Base-by-base conservation (phyloP, 495 filamentous ascomycete genomes). In the Neurospora sp. region DNA sequence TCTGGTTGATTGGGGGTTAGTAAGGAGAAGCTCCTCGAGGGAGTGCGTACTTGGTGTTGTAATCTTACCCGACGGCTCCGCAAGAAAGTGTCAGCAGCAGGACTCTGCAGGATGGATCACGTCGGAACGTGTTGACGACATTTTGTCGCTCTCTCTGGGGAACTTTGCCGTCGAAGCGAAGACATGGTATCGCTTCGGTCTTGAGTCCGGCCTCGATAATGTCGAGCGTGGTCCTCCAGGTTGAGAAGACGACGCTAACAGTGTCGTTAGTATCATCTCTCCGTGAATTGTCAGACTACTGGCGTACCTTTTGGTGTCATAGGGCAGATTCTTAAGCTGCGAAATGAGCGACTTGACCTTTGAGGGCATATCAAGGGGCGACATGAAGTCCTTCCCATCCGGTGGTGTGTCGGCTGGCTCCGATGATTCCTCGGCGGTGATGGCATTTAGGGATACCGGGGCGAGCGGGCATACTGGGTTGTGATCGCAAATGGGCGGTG, bases 141-240 rank as follows among this genome's bases (percentile, higher is more conserved):
- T 40, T 47, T n/a, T 82, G 77, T 35, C 83, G 73, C 14, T 81
- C 72, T 22, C 79, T 79, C 18, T 80, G 76, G 1, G 78, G 77
- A 10, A 84, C 78, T 59, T 77, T 82, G n/a, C 84, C 84, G 72
- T 87, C 85, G 69, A 85, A 82, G 2, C 84, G 80, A 2, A 82
- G 65, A 70, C 73, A 75, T 1, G 35, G 37, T 8, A 86, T 78
- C 4, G 68, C 22, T 7, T 78, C 75, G 22, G 81, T 71, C 8
- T 77, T 74, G 12, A 87, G 77, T 5, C 76, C 82, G 0, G 39
- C 37, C 59, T 83, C 77, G 1, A 85, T 77, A 1, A 84, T 16
- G 41, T 85, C 81, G 14, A 87, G 83, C 5, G 82, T 85, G 42
- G 77, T 75, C 39, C 80, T 78, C 85, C 85, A 86, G 3, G 72